Base-by-base conservation (phyloP, 1,139 yeast genomes). In the Geotrichum klebahnii region DNA sequence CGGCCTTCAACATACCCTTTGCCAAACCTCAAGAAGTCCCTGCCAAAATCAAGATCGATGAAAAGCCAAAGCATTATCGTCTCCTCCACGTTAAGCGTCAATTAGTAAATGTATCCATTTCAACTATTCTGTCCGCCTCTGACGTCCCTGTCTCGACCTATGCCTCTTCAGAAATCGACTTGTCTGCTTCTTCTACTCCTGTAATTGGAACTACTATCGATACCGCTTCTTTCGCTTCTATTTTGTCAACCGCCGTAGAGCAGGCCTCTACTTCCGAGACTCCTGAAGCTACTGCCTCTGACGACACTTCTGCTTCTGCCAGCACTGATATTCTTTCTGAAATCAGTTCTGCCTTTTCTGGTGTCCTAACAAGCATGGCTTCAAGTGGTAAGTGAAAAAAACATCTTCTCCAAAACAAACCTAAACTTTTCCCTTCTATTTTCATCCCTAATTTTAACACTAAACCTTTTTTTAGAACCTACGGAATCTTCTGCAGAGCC, bases 261-360 rank as follows among this genome's bases (percentile, higher is more conserved):
- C 44, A 40, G 35, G 36, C 26, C 44, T 31, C 23, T 17, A 3
- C 36, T 16, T 23, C 22, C 10, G 40, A 17, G 10, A 19, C 28
- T 9, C 19, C 40, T 22, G n/a, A n/a, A n/a, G 22, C 40, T 34
- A 23, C 22, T 23, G 23, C 40, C 19, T 3, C 22, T 19, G 22
- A 32, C 26, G 36, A 46, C 26, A 55, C 36, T 14, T 60, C 61
- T 12, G 19, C 47, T 17, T 26, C 10, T 26, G 59, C 63, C n/a
- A 58, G 38, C 35, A 48, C 57, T 8, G 60, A 46, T 19, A 54
- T 59, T 42, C 49, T 58, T 29, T 59, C 62, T 22, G 63, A 57
- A 40, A 51, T 60, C 32, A 55, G 55, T 29, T 60, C 64, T 22
- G 63, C 60, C 4, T 60, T 57, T 46, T 53, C 61, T n/a, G 59